Percentiles rank a stretch among this genome's conserved stretches.
Conservation (phyloP, 1,139 yeast species). For the Geotrichum australiense region DNA sequence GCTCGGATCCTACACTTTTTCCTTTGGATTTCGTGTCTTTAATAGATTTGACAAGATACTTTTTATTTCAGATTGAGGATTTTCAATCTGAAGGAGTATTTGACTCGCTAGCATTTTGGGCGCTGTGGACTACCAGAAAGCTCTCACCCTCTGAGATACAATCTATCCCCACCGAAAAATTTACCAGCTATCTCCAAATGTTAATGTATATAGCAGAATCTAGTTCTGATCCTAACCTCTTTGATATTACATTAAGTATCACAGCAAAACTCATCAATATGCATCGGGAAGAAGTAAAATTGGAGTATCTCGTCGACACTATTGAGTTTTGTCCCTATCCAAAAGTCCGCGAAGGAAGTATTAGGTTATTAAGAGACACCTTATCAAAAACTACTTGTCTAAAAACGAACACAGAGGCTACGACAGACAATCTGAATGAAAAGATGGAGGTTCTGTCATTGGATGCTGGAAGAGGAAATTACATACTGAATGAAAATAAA, state of each 20-base stretch:
- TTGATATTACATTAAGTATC: conserved; percentile 30
- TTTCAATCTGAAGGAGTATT: conserved; percentile 35
- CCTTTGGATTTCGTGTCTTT: conserved; percentile 24
- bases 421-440: background rate
- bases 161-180: conserved; percentile 19
- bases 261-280: conserved; percentile 41
- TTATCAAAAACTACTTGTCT: conserved; percentile 5
- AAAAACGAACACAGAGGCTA: background rate
- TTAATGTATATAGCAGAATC: conserved; percentile 23
- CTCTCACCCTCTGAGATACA: conserved; percentile 25
- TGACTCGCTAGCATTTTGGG: conserved; percentile 41
- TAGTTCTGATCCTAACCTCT: conserved; percentile 33
- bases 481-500: background rate
- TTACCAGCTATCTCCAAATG: conserved; percentile 42
- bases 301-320: conserved; percentile 58
- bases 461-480: background rate
- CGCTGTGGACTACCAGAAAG: conserved; percentile 36
- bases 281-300: conserved; percentile 51
- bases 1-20: conserved; percentile 17
- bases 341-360: conserved; percentile 49
- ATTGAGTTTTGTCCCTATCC: conserved; percentile 63
- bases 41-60: conserved; percentile 21
- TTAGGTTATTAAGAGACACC: conserved; percentile 63
- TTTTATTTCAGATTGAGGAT: conserved; percentile 24
- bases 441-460: background rate